Evolutionary conservation across 495 filamentous ascomycete genomes (phyloP), one percentile per base, ranked within the genome.

Genomic region (Penicillium egyptiacum): DNA sequence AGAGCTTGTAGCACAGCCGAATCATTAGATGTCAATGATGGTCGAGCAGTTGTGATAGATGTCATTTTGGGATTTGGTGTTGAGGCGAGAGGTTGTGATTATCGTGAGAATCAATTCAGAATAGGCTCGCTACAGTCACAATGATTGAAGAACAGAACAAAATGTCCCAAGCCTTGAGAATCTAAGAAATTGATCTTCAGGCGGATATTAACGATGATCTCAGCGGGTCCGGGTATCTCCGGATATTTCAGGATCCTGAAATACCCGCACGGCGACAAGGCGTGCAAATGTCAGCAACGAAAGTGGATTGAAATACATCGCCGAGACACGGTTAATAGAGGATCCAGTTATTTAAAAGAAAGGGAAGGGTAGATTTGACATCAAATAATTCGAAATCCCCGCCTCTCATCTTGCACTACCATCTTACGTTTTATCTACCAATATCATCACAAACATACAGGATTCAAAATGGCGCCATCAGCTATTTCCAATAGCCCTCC

Each of bases 1-100:
- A 96, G 86, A 51, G 88, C 87, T 61, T 86, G 76, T 41, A 94
- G 83, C 57, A 93, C 83, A 33, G 83, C 79, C 57, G 84, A 70
- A 71, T 95, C 91, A 64, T 88, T 87, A 25, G 71, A 70, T 53
- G 86, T 87, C 26, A 96, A 83, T 45, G 33, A 76, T 66, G 68
- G 78, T 53, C 64, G 65, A 22, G 68, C 60, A 37, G 76, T 61
- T 22, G 76, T 61, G 78, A 86, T 81, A 26, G 61, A 72, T 47
- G 65, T 53, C 65, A 70, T 69, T 19, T 52, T 60, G 55, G 4
- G 11, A 14, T 22, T 53, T 53, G 23, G 9, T 28, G 9, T 28
- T 28, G 35, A 35, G 42, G 56, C 26, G 33, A 12, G 9, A 12
- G n/a, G 31, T 37, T 22, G 25, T 28, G 22, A 30, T 0, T 39